A percentile compares a stretch with the other conserved stretches of the same genome.
Conservation (phyloP, 495 filamentous ascomycete genomes). For the Penicillium bialowiezense region DNA sequence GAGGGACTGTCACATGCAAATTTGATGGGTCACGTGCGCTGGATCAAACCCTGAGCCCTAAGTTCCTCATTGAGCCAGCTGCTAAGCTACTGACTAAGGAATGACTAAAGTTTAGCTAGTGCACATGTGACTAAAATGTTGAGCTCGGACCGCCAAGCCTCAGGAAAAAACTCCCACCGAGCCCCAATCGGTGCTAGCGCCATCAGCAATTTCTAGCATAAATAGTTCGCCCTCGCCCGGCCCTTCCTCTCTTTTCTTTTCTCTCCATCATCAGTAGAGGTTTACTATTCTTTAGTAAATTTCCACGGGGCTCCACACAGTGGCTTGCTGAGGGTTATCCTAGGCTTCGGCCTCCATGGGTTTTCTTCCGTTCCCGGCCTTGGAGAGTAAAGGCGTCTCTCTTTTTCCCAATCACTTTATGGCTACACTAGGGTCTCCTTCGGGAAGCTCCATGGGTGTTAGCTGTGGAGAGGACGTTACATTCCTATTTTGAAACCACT, state of each 20-base stretch:
- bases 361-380: slow-evolving; percentile 52
- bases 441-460: slow-evolving; percentile 45
- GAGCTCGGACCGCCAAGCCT: too few species aligned
- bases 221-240: slow-evolving; percentile 15
- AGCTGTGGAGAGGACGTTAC: slow-evolving; percentile 49
- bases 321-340: slow-evolving; percentile 52
- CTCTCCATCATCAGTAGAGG: slow-evolving; percentile 52
- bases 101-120: too few species aligned
- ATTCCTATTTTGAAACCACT: slow-evolving; percentile 27
- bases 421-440: slow-evolving; percentile 48
- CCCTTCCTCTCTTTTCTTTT: slow-evolving; percentile 29
- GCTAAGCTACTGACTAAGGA: too few species aligned
- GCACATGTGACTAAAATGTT: too few species aligned
- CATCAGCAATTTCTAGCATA: slow-evolving; percentile 13
- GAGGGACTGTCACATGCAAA: slow-evolving; percentile 4
- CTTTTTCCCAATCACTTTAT: slow-evolving; percentile 47
- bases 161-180: slow-evolving; percentile 12
- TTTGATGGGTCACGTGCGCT: slow-evolving; percentile 2
- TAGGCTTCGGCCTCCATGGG: slow-evolving; percentile 38
- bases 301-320: slow-evolving; percentile 39
- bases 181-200: slow-evolving; percentile 29
- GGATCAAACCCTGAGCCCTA: slow-evolving; percentile 10
- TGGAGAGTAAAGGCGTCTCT: slow-evolving; percentile 40
- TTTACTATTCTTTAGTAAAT: slow-evolving; percentile 48
- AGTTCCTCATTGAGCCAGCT: too few species aligned